phyloP scores from a whole-genome alignment of 2,329 filamentous ascomycete genomes.

The Colletotrichum godetiae region DNA sequence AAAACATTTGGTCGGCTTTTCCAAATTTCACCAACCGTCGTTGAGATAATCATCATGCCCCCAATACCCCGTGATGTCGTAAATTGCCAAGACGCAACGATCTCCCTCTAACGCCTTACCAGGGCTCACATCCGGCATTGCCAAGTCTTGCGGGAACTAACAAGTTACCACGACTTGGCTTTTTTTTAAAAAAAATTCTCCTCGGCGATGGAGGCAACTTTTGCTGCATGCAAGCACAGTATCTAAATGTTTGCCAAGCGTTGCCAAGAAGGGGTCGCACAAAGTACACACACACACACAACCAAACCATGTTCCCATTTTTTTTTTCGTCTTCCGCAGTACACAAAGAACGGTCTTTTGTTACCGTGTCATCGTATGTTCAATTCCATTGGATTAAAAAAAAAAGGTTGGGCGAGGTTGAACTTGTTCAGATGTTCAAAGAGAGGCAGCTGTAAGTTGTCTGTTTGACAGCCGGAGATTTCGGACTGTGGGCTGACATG shows the following conservation, averaged over 20 bases:
- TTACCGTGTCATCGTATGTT: background rate
- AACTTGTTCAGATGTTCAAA: background rate
- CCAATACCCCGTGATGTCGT: background rate
- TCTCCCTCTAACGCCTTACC: background rate
- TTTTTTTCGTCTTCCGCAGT: background rate
- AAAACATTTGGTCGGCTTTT: background rate
- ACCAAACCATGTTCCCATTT: background rate
- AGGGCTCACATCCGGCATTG: background rate
- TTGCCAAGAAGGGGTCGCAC: slow-evolving; percentile 27
- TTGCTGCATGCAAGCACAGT: background rate
- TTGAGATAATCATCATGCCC: background rate
- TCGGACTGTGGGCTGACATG: background rate
- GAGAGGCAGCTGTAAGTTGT: background rate
- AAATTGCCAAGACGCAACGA: slow-evolving; percentile 5
- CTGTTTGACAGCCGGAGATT: background rate
- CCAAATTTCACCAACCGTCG: background rate
- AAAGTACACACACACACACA: background rate
- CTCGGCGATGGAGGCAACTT: background rate
- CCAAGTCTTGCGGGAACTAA: slow-evolving; percentile 33
- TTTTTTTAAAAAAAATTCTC: background rate
- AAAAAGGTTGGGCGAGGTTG: background rate
- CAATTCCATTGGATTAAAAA: background rate
- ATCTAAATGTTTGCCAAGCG: background rate
- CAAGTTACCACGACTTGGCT: background rate
- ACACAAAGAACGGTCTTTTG: background rate